These are phyloP conservation scores for Candida gorgasii DNA, from an alignment of 805 yeast species.

Conservation along the genomic window DNA sequence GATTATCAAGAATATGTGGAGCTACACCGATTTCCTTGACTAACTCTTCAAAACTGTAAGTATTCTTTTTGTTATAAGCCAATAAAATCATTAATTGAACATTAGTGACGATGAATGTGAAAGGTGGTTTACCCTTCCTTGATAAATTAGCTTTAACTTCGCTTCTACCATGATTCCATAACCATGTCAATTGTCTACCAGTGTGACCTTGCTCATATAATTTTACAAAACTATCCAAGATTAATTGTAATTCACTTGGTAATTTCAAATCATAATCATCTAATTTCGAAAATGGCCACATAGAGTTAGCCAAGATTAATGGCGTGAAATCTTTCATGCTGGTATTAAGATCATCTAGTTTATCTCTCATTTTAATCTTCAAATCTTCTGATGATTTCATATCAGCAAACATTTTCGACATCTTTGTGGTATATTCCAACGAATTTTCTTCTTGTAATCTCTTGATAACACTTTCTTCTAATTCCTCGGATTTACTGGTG, in stretches of 20 bases:
- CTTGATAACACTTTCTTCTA: constrained; percentile 82
- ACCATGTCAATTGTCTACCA: constrained; percentile 92
- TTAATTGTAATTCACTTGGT: constrained; percentile 65
- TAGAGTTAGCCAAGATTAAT: constrained; percentile 78
- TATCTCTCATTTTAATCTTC: constrained; percentile 55
- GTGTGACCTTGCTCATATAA: constrained; percentile 74
- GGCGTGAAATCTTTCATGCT: constrained; percentile 60
- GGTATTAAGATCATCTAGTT: constrained; percentile 23
- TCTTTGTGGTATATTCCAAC: constrained; percentile 87
- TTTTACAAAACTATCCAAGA: constrained; percentile 66
- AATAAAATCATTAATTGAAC: constrained; percentile 85
- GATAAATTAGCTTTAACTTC: constrained; percentile 86
- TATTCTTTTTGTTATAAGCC: constrained; percentile 73
- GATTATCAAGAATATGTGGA: constrained; percentile 65
- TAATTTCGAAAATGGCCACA: constrained; percentile 74
- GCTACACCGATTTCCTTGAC: constrained; percentile 68
- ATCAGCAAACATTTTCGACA: constrained; percentile 95
- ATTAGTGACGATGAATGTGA: constrained; percentile 75
- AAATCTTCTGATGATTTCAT: constrained; percentile 81
- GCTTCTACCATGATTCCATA: constrained; percentile 92
- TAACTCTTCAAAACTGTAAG: constrained; percentile 61
- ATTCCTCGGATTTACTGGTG: constrained; percentile 79
- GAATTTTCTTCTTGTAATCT: constrained; percentile 87
- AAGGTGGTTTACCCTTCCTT: constrained; percentile 79
- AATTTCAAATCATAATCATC: constrained; percentile 48